These are phyloP conservation scores for Globisporangium heterothallicum DNA, from an alignment of 352 stramenopile species.

Conservation along the genomic window DNA sequence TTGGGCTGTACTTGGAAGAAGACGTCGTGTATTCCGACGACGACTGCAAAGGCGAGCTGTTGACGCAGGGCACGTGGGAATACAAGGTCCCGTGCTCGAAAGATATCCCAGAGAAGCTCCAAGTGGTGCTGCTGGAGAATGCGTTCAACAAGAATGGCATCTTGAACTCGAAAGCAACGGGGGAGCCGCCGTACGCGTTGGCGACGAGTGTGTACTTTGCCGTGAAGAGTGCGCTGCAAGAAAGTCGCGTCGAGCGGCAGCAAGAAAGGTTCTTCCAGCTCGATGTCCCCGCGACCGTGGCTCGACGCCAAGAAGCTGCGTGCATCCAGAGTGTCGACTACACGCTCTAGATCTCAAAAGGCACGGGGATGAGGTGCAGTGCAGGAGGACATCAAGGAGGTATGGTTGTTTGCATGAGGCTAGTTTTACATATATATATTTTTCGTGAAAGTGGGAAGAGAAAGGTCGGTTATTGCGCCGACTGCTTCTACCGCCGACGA, in stretches of 20 bases:
- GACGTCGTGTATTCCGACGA: slow-evolving; percentile 93
- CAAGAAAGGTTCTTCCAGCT: slow-evolving; percentile 33
- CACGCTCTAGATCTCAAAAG: slow-evolving; percentile 14
- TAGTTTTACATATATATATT: too few species aligned
- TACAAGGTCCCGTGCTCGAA: slow-evolving; percentile 98
- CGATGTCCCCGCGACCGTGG: slow-evolving; percentile 37
- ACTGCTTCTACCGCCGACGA: background rate
- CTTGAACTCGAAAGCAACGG: slow-evolving; percentile 94
- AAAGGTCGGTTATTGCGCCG: background rate
- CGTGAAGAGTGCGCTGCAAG: slow-evolving; percentile 91
- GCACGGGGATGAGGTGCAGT: too few species aligned
- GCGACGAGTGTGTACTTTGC: slow-evolving; percentile 93
- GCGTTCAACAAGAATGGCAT: slow-evolving; percentile 93
- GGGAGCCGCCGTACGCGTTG: slow-evolving; percentile 95
- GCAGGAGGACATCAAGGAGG: too few species aligned
- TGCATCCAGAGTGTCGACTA: slow-evolving; percentile 20
- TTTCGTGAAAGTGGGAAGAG: too few species aligned
- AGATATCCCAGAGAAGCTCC: slow-evolving; percentile 93
- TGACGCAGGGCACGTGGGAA: slow-evolving; percentile 91
- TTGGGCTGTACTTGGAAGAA: slow-evolving; percentile 93
- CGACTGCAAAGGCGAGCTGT: slow-evolving; percentile 86
- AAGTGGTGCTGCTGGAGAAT: slow-evolving; percentile 92
- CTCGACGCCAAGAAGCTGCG: slow-evolving; percentile 29
- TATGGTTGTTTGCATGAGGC: too few species aligned
- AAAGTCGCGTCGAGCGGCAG: slow-evolving; percentile 70